These are phyloP conservation scores for Russula lepida DNA, from an alignment of 768 basidiomycete genomes.

Conservation along the genomic window DNA sequence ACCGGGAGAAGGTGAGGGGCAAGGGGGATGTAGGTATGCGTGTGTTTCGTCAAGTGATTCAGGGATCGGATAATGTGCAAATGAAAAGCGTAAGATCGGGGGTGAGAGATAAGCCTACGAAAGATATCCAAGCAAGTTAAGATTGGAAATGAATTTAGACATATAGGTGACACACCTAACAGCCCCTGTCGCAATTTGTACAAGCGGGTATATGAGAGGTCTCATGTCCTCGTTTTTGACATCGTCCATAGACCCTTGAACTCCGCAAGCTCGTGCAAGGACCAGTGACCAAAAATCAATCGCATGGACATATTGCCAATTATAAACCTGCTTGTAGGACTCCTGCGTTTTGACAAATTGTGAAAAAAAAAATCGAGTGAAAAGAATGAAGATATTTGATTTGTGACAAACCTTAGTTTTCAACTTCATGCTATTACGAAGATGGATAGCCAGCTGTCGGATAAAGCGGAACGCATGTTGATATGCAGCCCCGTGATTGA, in stretches of 20 bases:
- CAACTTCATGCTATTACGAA: slow-evolving; percentile 85
- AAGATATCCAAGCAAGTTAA: neutral
- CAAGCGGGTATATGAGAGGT: slow-evolving; percentile 89
- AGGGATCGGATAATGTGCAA: slow-evolving; percentile 87
- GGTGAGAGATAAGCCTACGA: slow-evolving; percentile 75
- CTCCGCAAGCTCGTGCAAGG: slow-evolving; percentile 71
- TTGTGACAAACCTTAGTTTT: slow-evolving; percentile 58
- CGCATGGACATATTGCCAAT: slow-evolving; percentile 96
- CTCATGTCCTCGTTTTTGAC: slow-evolving; percentile 68
- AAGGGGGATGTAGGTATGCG: slow-evolving; percentile 79
- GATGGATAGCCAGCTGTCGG: slow-evolving; percentile 86
- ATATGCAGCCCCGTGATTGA: slow-evolving; percentile 68
- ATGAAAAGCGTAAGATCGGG: slow-evolving; percentile 91
- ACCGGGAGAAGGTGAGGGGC: slow-evolving; percentile 83
- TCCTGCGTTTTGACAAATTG: slow-evolving; percentile 41
- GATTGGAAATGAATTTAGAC: neutral
- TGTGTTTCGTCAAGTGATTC: slow-evolving; percentile 76
- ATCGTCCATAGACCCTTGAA: slow-evolving; percentile 41
- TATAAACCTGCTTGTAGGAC: slow-evolving; percentile 90
- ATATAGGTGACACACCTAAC: slow-evolving; percentile 57
- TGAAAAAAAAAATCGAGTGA: neutral
- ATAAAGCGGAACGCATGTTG: slow-evolving; percentile 96
- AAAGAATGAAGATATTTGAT: neutral
- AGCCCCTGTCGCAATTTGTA: slow-evolving; percentile 89
- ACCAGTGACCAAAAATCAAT: slow-evolving; percentile 96